These are phyloP conservation scores for Ambrosia artemisiifolia DNA, from an alignment of 129 eudicot species.

Conservation along the genomic window DNA sequence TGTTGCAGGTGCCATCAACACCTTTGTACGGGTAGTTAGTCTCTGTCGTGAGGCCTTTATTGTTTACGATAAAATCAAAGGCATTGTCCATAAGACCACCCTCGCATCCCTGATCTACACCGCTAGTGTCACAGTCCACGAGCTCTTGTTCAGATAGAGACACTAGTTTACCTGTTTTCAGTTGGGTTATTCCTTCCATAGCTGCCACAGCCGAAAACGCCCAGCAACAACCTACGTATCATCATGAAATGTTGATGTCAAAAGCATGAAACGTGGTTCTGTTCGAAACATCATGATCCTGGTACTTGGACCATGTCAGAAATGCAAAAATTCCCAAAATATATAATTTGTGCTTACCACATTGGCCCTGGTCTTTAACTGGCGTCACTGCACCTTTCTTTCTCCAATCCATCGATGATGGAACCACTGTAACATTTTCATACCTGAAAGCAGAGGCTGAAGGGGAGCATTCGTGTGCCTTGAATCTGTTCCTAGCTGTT, in stretches of 20 bases:
- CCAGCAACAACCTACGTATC: constrained; percentile 28
- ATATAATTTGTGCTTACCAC: constrained; percentile 23
- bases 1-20: constrained; percentile 28
- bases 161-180: constrained; percentile 24
- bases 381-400: constrained; percentile 37
- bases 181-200: constrained; percentile 27
- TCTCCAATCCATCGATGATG: constrained; percentile 42
- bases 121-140: constrained; percentile 36
- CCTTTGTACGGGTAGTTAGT: too few species aligned
- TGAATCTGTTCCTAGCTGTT: too few species aligned
- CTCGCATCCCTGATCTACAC: too few species aligned
- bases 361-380: constrained; percentile 44
- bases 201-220: constrained; percentile 33
- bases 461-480: too few species aligned
- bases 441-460: too few species aligned
- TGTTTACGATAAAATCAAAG: too few species aligned
- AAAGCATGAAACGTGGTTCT: background rate
- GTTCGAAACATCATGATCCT: background rate
- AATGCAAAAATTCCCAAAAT: background rate
- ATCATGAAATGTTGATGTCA: background rate
- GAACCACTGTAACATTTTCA: constrained; percentile 29
- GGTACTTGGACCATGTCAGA: background rate
- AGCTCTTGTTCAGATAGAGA: constrained; percentile 33
- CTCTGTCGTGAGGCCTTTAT: too few species aligned
- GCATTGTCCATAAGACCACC: too few species aligned